phyloP scores from a whole-genome alignment of 2,329 filamentous ascomycete species.

The Penicillium crustosum region DNA sequence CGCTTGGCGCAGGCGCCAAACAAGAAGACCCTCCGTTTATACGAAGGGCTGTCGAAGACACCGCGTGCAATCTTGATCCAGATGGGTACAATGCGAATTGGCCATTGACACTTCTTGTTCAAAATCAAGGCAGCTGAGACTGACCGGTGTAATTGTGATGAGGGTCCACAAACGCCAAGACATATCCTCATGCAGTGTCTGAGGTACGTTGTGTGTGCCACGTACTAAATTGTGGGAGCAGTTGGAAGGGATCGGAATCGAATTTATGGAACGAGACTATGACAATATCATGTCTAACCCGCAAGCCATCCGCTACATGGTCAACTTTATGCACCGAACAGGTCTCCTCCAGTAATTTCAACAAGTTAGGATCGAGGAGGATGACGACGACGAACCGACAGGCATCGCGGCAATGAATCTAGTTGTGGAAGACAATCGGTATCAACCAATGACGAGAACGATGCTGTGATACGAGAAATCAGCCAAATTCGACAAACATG shows the following conservation, averaged over 20 bases:
- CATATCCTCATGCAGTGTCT: neutral
- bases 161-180: conserved; percentile 9
- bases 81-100: conserved; percentile 10
- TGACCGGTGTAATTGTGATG: neutral
- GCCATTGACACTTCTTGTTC: conserved; percentile 6
- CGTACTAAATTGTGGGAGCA: neutral
- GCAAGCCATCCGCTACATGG: too few species aligned
- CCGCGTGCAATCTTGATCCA: conserved; percentile 7
- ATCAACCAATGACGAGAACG: too few species aligned
- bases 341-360: too few species aligned
- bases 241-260: accelerated
- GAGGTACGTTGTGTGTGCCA: accelerated
- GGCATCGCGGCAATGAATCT: too few species aligned
- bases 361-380: too few species aligned
- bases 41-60: conserved; percentile 1
- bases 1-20: neutral
- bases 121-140: conserved; percentile 11
- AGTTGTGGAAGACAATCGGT: too few species aligned
- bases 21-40: conserved; percentile 2
- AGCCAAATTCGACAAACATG: neutral
- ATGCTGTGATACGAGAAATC: neutral
- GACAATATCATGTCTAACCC: neutral
- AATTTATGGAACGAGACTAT: neutral
- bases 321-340: too few species aligned
- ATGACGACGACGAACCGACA: too few species aligned